Percentiles rank a stretch among this genome's conserved stretches.
phyloP scores from a whole-genome alignment of 163 green algal species.

The Scenedesmus sp. region DNA sequence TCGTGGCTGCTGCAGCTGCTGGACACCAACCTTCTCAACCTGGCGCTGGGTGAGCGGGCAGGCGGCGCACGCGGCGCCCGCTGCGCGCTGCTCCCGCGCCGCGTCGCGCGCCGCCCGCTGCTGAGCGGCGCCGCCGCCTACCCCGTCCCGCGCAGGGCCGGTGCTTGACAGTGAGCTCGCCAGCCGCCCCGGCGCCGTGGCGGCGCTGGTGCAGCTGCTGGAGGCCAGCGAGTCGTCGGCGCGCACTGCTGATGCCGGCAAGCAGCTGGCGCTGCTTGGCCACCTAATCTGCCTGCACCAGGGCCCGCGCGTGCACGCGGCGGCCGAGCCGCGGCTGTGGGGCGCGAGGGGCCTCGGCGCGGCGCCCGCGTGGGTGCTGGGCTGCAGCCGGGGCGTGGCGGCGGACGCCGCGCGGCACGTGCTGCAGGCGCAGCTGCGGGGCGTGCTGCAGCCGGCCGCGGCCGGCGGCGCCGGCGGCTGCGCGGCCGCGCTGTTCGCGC shows the following conservation, averaged over 20 bases:
- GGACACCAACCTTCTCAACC: slow-evolving; percentile 3
- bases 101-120: background rate
- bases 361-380: background rate
- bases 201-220: slow-evolving; percentile 27
- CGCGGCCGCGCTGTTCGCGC: background rate
- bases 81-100: background rate
- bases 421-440: background rate
- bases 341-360: background rate
- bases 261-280: background rate
- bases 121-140: background rate
- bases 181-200: background rate
- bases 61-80: background rate
- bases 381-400: background rate
- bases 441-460: background rate
- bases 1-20: slow-evolving; percentile 21
- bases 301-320: slow-evolving; percentile 1
- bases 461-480: background rate
- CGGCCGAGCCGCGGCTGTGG: slow-evolving; percentile 5
- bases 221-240: background rate
- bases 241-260: background rate
- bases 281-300: slow-evolving; percentile 32
- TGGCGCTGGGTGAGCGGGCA: slow-evolving; percentile 1
- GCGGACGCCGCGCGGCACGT: background rate
- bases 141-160: background rate
- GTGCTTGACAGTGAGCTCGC: background rate